phyloP scores from a whole-genome alignment of 2,329 filamentous ascomycete species.

The Zalaria sp. region DNA sequence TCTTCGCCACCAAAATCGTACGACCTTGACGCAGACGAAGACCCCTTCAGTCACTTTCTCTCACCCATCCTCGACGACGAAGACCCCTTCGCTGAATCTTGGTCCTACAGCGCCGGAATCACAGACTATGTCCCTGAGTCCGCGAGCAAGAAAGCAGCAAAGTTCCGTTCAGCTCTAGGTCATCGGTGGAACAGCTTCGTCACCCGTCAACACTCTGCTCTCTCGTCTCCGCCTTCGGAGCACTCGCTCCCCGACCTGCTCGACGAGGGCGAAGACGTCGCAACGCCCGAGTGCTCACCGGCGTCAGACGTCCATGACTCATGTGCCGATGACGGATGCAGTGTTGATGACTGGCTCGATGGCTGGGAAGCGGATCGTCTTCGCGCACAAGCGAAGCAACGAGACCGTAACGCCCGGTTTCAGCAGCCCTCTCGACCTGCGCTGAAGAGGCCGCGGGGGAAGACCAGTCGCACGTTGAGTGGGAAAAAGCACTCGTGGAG shows the following conservation, averaged over 20 bases:
- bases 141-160: conserved; percentile 15
- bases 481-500: conserved; percentile 27
- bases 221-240: conserved; percentile 11
- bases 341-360: conserved; percentile 4
- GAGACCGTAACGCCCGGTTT: conserved; percentile 6
- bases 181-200: conserved; percentile 27
- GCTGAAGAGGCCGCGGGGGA: conserved; percentile 8
- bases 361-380: conserved; percentile 18
- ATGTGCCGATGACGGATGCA: conserved; percentile 3
- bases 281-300: conserved; percentile 2
- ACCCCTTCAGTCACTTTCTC: conserved; percentile 29
- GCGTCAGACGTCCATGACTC: conserved; percentile 6
- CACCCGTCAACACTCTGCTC: conserved; percentile 20
- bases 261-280: conserved; percentile 7
- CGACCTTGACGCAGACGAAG: conserved; percentile 24
- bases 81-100: conserved; percentile 18
- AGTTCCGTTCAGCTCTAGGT: conserved; percentile 23
- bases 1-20: background rate
- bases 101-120: conserved; percentile 25
- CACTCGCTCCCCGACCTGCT: conserved; percentile 7
- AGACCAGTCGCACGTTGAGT: conserved; percentile 20
- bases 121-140: conserved; percentile 3
- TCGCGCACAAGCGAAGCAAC: conserved; percentile 13
- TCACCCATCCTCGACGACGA: conserved; percentile 26
- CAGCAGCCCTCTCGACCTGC: conserved; percentile 1